Conservation (phyloP, 192 early-diverging fungal species). For the Jimgerdemannia lactiflua region DNA sequence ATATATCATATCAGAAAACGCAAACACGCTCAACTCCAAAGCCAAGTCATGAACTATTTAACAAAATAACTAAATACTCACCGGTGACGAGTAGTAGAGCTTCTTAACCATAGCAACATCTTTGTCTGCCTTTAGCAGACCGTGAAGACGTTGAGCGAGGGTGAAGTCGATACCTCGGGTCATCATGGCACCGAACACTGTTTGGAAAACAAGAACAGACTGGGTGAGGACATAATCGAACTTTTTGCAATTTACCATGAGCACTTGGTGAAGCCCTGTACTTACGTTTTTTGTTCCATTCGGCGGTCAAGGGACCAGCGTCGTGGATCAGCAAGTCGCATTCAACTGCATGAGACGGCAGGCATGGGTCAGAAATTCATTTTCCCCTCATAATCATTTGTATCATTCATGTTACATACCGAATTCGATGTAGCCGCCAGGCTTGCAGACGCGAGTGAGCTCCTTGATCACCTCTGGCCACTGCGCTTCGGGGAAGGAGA, state of each 20-base stretch:
- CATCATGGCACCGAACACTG: background rate
- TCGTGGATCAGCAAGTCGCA: background rate
- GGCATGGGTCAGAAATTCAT: no score
- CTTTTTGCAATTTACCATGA: no score
- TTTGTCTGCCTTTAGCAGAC: background rate
- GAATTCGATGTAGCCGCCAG: constrained; percentile 19
- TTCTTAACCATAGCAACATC: background rate
- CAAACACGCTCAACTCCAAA: no score
- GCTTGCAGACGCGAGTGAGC: constrained; percentile 13
- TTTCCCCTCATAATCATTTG: no score
- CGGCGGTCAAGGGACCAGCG: background rate
- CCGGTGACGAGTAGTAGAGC: background rate
- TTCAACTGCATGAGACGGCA: background rate
- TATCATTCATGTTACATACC: background rate
- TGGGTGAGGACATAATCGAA: background rate
- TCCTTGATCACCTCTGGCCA: constrained; percentile 15
- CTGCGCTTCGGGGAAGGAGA: background rate
- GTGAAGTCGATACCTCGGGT: background rate
- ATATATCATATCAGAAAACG: no score
- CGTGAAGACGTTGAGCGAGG: background rate
- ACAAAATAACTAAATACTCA: no score
- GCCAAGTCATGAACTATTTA: no score
- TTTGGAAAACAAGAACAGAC: background rate
- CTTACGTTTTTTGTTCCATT: background rate
- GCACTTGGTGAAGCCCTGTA: background rate